Evolutionary conservation across 805 yeast species (phyloP), one percentile per base, ranked within the genome.

Genomic region (Lachancea mirantina): DNA sequence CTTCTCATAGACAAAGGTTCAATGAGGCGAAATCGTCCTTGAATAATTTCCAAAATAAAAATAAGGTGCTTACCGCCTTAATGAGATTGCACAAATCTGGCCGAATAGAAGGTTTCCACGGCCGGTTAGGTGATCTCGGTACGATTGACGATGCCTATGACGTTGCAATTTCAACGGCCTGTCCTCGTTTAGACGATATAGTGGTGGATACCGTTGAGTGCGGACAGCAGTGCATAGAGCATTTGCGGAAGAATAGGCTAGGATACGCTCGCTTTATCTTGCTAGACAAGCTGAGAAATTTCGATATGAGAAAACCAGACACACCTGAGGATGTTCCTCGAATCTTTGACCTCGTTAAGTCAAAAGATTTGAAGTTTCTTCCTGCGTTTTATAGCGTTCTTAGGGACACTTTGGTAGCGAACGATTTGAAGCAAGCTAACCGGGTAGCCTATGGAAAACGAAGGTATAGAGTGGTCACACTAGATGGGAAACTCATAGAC

Each of bases 121-220:
- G 97, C 0, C 67, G 96, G 41, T 62, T 92, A 10, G 99, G 98
- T 11, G 94, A 85, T 45, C 62, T 92, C 27, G 99, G 96, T n/a
- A 69, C 72, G 2, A 92, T 92, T 42, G 95, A 85, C 52, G 84
- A 81, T 42, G 71, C 74, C 47, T 92, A 82, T 54, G 97, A 94
- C 58, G 73, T 87, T 32, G 98, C 98, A 0, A 76, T 92, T 6
- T 87, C 97, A 0, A 92, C 97, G 0, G 97, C 96, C 0, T 85
- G 92, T 43, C 87, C 94, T 1, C 78, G 88, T 6, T 65, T 92
- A 36, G 94, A 89, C 53, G 89, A 94, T 41, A 76, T 87, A 68
- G 97, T 92, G 11, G 97, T 92, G 3, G 96, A 87, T 29, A 70
- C 74, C 4, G 75, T 78, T 3, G 74, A 72, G 33, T 73, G 76